Conservation (phyloP, 1,139 yeast species). For the Kodamaea ohmeri region DNA sequence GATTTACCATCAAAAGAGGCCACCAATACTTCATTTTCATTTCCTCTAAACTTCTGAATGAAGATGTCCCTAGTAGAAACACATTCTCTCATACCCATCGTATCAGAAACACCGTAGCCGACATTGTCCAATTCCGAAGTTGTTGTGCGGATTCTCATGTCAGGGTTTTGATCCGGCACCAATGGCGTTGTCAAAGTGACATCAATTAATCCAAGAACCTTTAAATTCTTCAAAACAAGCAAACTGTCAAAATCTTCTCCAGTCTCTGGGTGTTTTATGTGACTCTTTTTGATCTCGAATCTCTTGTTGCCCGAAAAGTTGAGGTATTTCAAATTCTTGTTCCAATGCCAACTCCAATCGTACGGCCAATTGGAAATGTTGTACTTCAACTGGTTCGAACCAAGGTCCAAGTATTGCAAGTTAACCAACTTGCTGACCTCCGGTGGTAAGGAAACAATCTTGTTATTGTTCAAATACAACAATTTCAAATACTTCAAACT, state of each 20-base stretch:
- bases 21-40: conserved; percentile 65
- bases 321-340: conserved; percentile 69
- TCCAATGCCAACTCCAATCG: conserved; percentile 98
- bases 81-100: conserved; percentile 65
- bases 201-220: conserved; percentile 86
- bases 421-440: conserved; percentile 71
- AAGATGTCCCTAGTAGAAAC: conserved; percentile 82
- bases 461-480: conserved; percentile 76
- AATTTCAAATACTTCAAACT: conserved; percentile 55
- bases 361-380: conserved; percentile 93
- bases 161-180: conserved; percentile 84
- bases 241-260: conserved; percentile 70
- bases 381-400: conserved; percentile 86
- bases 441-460: conserved; percentile 83
- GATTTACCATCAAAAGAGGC: conserved; percentile 87
- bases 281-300: conserved; percentile 76
- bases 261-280: conserved; percentile 44
- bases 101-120: conserved; percentile 90
- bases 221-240: conserved; percentile 65
- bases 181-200: conserved; percentile 82
- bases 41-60: conserved; percentile 83
- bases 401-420: conserved; percentile 78
- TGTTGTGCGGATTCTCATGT: conserved; percentile 86
- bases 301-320: conserved; percentile 92
- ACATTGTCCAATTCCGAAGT: conserved; percentile 78